Conservation (phyloP, 2,329 filamentous ascomycete genomes). For the Alternaria brassicae region DNA sequence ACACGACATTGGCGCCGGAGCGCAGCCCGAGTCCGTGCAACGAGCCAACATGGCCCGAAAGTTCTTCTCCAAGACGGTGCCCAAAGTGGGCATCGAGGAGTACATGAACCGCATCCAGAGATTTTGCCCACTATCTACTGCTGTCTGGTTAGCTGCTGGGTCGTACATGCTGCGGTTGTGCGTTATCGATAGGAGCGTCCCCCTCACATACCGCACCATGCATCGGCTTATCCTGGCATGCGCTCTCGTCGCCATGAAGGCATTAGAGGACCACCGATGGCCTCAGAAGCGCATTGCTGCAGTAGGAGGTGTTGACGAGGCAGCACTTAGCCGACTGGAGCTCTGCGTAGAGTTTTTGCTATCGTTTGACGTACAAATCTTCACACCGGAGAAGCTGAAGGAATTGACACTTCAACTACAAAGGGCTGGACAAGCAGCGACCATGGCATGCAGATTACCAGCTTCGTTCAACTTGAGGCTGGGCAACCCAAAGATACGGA, state of each 20-base stretch:
- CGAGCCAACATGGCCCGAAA: constrained; percentile 87
- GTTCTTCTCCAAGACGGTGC: constrained; percentile 89
- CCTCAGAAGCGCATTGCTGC: constrained; percentile 82
- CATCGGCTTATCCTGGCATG: constrained; percentile 86
- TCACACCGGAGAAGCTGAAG: constrained; percentile 44
- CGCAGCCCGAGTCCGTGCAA: constrained; percentile 76
- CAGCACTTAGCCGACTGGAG: constrained; percentile 83
- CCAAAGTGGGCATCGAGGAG: constrained; percentile 80
- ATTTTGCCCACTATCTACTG: constrained; percentile 92
- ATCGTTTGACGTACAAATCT: constrained; percentile 52
- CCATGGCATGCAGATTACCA: constrained; percentile 43
- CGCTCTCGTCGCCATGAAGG: constrained; percentile 89
- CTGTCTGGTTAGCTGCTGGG: constrained; percentile 88
- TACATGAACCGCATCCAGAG: constrained; percentile 87
- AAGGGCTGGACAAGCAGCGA: constrained; percentile 50
- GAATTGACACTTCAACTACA: constrained; percentile 47
- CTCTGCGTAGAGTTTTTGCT: constrained; percentile 68
- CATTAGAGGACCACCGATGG: constrained; percentile 90
- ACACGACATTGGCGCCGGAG: constrained; percentile 65
- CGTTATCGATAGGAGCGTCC: constrained; percentile 74
- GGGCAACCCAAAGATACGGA: constrained; percentile 35
- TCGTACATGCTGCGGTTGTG: constrained; percentile 86
- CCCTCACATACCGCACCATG: constrained; percentile 82
- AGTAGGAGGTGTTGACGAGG: constrained; percentile 85
- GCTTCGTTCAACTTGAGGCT: constrained; percentile 44